These are phyloP conservation scores for Phytopythium boreale DNA, from an alignment of 352 stramenopile genomes.

Conservation along the genomic window DNA sequence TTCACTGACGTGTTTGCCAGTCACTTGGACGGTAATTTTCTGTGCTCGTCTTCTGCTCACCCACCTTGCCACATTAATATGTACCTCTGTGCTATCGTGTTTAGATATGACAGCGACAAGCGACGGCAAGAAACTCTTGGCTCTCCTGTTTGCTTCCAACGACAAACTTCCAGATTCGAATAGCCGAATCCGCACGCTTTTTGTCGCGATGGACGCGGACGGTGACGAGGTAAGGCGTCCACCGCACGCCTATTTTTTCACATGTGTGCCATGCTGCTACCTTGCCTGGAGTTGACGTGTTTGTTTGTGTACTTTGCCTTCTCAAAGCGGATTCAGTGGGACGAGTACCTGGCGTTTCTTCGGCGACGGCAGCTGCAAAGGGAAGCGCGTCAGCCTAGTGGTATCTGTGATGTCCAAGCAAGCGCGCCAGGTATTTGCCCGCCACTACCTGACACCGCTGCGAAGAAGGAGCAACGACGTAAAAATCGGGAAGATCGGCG, in stretches of 20 bases:
- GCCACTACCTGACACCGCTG: not conserved
- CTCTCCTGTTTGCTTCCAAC: slow-evolving; percentile 20
- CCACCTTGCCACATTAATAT: not conserved
- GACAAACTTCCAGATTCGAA: not conserved
- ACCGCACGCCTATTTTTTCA: not conserved
- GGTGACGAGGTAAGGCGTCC: slow-evolving; percentile 31
- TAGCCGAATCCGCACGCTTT: slow-evolving; percentile 24
- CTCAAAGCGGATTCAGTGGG: slow-evolving; percentile 42
- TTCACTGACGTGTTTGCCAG: slow-evolving; percentile 44
- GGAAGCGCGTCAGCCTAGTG: not conserved
- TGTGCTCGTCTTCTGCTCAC: not conserved
- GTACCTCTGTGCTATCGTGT: not conserved
- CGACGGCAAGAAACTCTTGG: slow-evolving; percentile 42
- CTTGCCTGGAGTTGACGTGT: not conserved
- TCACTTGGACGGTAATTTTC: slow-evolving; percentile 30
- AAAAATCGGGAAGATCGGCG: slow-evolving; percentile 28
- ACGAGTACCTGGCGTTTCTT: slow-evolving; percentile 57
- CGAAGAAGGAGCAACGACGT: slow-evolving; percentile 14
- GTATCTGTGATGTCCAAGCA: not conserved
- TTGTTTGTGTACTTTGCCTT: not conserved
- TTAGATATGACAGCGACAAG: slow-evolving; percentile 33
- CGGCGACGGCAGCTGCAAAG: slow-evolving; percentile 8
- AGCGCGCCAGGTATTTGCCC: not conserved
- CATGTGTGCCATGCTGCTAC: not conserved
- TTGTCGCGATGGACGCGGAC: slow-evolving; percentile 48